Conservation (phyloP, 2,329 filamentous ascomycete species). For the Hymenoscyphus scutula region DNA sequence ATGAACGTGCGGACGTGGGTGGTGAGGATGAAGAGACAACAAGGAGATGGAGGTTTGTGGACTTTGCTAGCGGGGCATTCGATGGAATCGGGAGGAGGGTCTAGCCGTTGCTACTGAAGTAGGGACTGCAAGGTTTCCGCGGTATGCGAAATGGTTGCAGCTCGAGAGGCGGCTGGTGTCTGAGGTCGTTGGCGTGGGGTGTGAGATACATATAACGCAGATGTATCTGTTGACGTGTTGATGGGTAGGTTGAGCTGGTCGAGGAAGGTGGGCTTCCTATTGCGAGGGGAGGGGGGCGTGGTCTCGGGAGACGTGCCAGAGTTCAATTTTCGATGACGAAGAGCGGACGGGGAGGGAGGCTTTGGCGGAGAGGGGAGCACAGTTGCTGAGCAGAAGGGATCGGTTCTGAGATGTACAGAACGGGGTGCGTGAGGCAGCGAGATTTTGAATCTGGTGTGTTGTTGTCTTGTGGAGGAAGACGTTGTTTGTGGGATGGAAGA, state of each 20-base stretch:
- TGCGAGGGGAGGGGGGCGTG: background rate
- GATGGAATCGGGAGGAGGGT: constrained; percentile 17
- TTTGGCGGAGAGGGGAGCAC: background rate
- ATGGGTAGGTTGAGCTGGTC: constrained; percentile 31
- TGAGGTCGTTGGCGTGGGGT: constrained; percentile 77
- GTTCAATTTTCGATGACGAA: background rate
- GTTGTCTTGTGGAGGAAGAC: constrained; percentile 11
- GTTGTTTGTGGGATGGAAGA: constrained; percentile 12
- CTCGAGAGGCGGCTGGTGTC: constrained; percentile 90
- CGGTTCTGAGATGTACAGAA: constrained; percentile 4
- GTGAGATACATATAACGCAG: constrained; percentile 42
- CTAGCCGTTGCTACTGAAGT: constrained; percentile 94
- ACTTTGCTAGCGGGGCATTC: constrained; percentile 38
- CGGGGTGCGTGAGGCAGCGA: background rate
- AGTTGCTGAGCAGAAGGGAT: background rate
- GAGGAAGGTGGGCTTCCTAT: constrained; percentile 21
- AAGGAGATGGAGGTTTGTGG: constrained; percentile 53
- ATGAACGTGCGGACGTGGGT: constrained; percentile 36
- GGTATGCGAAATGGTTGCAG: constrained; percentile 96
- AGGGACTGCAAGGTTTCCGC: constrained; percentile 88
- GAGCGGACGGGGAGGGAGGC: background rate
- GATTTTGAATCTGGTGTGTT: background rate
- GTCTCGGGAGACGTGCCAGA: constrained; percentile 2
- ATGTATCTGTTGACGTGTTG: constrained; percentile 36
- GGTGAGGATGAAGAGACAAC: constrained; percentile 27